A percentile compares a stretch with the other conserved stretches of the same genome.
Conservation (phyloP, 2,329 filamentous ascomycete genomes). For the Rachicladosporium sp. region DNA sequence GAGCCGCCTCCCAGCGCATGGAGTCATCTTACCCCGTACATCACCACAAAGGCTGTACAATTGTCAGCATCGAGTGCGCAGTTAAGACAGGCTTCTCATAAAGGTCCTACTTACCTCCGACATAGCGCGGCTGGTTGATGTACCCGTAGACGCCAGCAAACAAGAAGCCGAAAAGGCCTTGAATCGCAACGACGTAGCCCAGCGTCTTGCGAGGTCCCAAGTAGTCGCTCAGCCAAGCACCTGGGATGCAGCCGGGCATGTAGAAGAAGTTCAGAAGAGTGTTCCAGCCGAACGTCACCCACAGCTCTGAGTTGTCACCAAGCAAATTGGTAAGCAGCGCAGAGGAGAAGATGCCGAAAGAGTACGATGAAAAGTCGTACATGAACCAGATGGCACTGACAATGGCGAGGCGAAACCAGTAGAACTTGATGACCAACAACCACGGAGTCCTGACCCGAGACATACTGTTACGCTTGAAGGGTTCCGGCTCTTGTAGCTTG, state of each 20-base stretch:
- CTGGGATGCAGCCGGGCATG: constrained; percentile 66
- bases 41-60: constrained; percentile 49
- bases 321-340: constrained; percentile 59
- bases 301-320: constrained; percentile 47
- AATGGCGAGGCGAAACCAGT: constrained; percentile 58
- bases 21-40: constrained; percentile 44
- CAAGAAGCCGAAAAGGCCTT: constrained; percentile 72
- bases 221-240: constrained; percentile 65
- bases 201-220: constrained; percentile 68
- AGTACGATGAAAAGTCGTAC: constrained; percentile 68
- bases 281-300: constrained; percentile 76
- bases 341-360: constrained; percentile 74
- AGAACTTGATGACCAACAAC: constrained; percentile 47
- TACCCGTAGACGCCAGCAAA: constrained; percentile 69
- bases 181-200: constrained; percentile 54
- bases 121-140: constrained; percentile 53
- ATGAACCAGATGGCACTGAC: constrained; percentile 75
- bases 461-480: constrained; percentile 62
- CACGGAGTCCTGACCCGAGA: constrained; percentile 39
- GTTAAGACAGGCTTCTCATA: no score
- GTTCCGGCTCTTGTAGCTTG: constrained; percentile 65
- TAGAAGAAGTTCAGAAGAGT: constrained; percentile 83
- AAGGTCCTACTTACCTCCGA: constrained; percentile 38
- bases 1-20: no score
- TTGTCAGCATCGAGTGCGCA: no score